Percentiles rank a stretch among this genome's conserved stretches.
Evolutionary conservation across 768 basidiomycete genomes (phyloP).

Genomic region (Leccinum obscurum): DNA sequence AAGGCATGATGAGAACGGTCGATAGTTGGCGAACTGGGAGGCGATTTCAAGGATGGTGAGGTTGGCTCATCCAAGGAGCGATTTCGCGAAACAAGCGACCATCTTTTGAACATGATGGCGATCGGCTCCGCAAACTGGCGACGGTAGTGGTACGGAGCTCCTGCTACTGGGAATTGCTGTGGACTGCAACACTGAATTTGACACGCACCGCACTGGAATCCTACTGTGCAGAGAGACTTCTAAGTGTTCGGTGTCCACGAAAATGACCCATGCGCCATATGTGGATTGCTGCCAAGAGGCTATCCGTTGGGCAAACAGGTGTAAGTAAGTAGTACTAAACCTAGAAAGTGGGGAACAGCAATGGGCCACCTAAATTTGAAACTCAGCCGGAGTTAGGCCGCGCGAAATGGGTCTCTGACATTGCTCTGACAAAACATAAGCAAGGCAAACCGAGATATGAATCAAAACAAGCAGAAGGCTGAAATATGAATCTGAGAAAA

Average conservation of each 20-base stretch:
- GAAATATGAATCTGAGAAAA: too few relatives aligned
- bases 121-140: background rate
- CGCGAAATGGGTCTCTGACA: too few relatives aligned
- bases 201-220: background rate
- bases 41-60: conserved; percentile 12
- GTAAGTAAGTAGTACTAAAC: too few relatives aligned
- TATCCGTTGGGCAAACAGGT: background rate
- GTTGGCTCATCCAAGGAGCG: conserved; percentile 4
- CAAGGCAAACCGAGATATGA: too few relatives aligned
- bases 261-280: background rate
- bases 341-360: too few relatives aligned
- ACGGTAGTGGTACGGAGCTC: background rate
- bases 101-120: conserved; percentile 21
- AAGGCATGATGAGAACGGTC: background rate
- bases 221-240: background rate
- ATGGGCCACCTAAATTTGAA: too few relatives aligned
- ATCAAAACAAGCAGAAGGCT: too few relatives aligned
- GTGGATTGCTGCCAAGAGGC: background rate
- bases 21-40: conserved; percentile 18
- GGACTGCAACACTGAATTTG: background rate
- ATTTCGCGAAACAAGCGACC: conserved; percentile 3
- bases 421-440: too few relatives aligned
- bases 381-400: too few relatives aligned
- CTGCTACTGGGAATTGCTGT: background rate
- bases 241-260: background rate